Evolutionary conservation across 306 rosid species (phyloP).

Genomic region (Neltuma alba): DNA sequence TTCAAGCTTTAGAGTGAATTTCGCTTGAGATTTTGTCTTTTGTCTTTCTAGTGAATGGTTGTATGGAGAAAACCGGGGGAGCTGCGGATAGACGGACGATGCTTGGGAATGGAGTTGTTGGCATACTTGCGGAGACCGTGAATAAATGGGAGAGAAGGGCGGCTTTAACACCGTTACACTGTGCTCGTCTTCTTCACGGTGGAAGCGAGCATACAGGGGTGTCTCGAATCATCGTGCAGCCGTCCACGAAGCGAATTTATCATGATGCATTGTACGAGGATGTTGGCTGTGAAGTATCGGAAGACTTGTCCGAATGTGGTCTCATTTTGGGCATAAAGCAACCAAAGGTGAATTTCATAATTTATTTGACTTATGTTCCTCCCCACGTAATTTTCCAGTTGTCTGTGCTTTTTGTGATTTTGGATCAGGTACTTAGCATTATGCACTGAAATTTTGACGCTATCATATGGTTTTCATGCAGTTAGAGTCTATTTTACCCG

Average conservation of each 20-base stretch:
- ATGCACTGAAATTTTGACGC: background rate
- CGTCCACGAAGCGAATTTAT: conserved; percentile 80
- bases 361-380: background rate
- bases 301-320: conserved; percentile 84
- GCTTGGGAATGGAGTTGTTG: conserved; percentile 93
- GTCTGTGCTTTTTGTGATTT: background rate
- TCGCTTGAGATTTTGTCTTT: background rate
- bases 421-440: background rate
- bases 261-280: conserved; percentile 81
- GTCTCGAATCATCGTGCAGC: conserved; percentile 76
- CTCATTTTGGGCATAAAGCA: conserved; percentile 88
- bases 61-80: background rate
- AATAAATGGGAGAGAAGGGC: conserved; percentile 97
- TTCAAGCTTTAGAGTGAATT: background rate
- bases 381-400: background rate
- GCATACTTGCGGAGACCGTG: conserved; percentile 76
- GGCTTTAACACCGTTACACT: conserved; percentile 87
- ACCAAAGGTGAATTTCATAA: conserved; percentile 57
- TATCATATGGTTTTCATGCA: conserved; percentile 42
- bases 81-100: conserved; percentile 35
- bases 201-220: conserved; percentile 59
- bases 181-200: conserved; percentile 76
- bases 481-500: conserved; percentile 87
- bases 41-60: background rate
- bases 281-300: conserved; percentile 88